Evolutionary conservation across 768 basidiomycete species (phyloP).

Genomic region (Mycena capillaripes): DNA sequence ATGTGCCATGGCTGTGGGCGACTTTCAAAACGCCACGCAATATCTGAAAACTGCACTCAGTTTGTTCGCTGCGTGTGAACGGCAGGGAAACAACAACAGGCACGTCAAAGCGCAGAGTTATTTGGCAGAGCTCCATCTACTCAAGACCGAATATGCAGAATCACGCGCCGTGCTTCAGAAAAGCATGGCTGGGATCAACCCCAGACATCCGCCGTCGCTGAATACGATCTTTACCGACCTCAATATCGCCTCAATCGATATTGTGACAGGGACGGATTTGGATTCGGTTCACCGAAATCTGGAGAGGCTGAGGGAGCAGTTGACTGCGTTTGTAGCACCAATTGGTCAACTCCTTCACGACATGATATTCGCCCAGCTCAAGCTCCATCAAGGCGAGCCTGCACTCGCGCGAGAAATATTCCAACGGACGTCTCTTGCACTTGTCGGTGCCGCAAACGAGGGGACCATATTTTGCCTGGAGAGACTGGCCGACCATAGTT

Average conservation of each 20-base stretch:
- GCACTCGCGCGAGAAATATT: neutral
- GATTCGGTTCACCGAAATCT: no score
- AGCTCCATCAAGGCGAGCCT: neutral
- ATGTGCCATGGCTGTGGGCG: neutral
- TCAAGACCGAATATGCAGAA: conserved; percentile 21
- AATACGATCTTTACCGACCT: neutral
- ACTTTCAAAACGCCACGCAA: neutral
- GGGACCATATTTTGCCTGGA: neutral
- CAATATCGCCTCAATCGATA: conserved; percentile 15
- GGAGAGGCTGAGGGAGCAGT: neutral
- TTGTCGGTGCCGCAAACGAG: neutral
- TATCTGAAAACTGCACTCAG: neutral
- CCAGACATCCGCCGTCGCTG: neutral
- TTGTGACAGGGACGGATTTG: neutral
- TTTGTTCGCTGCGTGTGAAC: neutral
- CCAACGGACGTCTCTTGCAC: neutral
- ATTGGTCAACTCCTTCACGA: neutral
- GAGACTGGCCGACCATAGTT: neutral
- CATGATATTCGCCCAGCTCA: conserved; percentile 6
- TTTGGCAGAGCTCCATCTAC: conserved; percentile 5
- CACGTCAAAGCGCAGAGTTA: neutral
- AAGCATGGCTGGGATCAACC: neutral
- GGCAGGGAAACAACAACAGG: neutral
- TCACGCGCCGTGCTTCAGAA: neutral
- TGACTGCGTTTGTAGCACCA: neutral